Evolutionary conservation across 305 asterid genomes (phyloP).

Genomic region (Rubia peregrina): DNA sequence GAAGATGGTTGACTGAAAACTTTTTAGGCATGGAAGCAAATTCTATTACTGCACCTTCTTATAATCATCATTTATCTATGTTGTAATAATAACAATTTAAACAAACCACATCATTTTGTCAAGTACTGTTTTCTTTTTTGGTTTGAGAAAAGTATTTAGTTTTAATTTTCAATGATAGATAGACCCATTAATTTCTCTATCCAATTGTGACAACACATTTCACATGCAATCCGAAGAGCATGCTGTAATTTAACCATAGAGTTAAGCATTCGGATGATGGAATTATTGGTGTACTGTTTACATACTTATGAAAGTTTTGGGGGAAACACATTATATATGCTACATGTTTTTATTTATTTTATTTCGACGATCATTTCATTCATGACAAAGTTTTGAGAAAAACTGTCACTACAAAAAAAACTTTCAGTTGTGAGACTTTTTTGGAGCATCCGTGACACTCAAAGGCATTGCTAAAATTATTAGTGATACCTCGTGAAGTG

Average conservation of each 20-base stretch:
- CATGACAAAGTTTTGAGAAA: too few species aligned
- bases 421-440: too few species aligned
- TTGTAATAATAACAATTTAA: background rate
- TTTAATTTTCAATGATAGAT: background rate
- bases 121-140: background rate
- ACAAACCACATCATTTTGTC: background rate
- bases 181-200: background rate
- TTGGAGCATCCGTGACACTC: too few species aligned
- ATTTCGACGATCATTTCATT: too few species aligned
- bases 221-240: conserved; percentile 16
- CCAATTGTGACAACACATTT: conserved; percentile 5
- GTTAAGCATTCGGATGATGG: conserved; percentile 20
- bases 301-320: too few species aligned
- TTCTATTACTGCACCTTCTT: background rate
- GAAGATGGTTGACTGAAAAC: background rate
- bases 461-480: too few species aligned
- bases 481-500: too few species aligned
- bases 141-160: background rate
- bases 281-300: too few species aligned
- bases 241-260: conserved; percentile 24
- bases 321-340: too few species aligned
- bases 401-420: too few species aligned
- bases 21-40: background rate
- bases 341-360: too few species aligned
- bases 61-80: background rate